Conservation (phyloP, 164 flowering plant species). For the Taxillus chinensis region DNA sequence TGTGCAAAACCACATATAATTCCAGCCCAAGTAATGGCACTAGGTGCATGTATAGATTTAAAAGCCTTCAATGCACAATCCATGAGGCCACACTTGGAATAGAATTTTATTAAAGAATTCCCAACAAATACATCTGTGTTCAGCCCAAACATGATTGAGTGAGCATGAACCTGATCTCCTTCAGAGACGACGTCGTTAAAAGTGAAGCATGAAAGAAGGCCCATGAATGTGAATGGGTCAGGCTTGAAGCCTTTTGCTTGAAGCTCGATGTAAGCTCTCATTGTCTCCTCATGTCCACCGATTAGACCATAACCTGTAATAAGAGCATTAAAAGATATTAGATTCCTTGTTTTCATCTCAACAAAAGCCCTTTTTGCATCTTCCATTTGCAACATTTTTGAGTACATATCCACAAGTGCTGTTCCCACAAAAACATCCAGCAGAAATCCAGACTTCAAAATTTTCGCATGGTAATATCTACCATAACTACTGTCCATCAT, state of each 20-base stretch:
- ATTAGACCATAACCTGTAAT: conserved; percentile 18
- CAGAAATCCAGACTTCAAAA: conserved; percentile 11
- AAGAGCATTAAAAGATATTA: conserved; percentile 22
- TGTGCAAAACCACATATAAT: conserved; percentile 21
- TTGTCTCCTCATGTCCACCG: conserved; percentile 13
- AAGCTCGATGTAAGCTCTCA: conserved; percentile 9
- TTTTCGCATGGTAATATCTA: conserved; percentile 17
- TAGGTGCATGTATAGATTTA: conserved; percentile 12
- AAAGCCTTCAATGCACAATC: conserved; percentile 18
- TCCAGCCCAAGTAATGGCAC: conserved; percentile 18
- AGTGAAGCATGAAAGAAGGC: conserved; percentile 16
- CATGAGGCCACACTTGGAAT: conserved; percentile 17
- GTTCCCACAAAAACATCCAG: conserved; percentile 19
- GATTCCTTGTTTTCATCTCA: conserved; percentile 11
- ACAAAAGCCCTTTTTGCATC: conserved; percentile 18
- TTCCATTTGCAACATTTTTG: conserved; percentile 14
- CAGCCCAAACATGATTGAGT: conserved; percentile 12
- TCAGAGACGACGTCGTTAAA: conserved; percentile 10
- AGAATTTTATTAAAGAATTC: conserved; percentile 20
- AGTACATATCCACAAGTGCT: conserved; percentile 23
- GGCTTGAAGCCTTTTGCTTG: conserved; percentile 12
- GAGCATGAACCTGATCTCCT: conserved; percentile 22
- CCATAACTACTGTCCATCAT: conserved; percentile 13
- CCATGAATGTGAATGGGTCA: conserved; percentile 16
- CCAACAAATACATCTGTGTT: conserved; percentile 16